Percentiles rank a stretch among this genome's conserved stretches.
Conservation (phyloP, 371 early-diverging fungal genomes). For the Syncephalastrum contaminatum region DNA sequence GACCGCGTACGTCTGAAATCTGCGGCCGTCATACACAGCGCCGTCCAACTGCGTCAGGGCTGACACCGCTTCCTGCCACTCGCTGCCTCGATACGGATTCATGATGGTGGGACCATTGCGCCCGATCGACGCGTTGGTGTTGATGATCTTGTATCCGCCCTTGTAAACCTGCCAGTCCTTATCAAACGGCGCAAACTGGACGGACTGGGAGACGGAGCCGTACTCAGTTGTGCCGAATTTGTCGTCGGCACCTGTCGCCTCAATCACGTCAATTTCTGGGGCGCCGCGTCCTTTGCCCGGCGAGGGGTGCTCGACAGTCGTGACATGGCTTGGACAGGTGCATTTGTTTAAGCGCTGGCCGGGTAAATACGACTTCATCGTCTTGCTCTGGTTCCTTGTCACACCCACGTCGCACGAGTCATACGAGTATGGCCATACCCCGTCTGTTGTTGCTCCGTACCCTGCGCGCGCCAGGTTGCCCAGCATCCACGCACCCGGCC, state of each 20-base stretch:
- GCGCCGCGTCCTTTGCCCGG: slow-evolving; percentile 57
- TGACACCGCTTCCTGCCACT: slow-evolving; percentile 43
- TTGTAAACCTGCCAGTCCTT: slow-evolving; percentile 30
- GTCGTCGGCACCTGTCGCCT: slow-evolving; percentile 35
- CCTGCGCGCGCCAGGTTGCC: slow-evolving; percentile 62
- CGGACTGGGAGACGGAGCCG: slow-evolving; percentile 40
- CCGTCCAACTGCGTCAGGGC: slow-evolving; percentile 36
- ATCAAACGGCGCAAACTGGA: slow-evolving; percentile 52
- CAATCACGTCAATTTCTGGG: slow-evolving; percentile 57
- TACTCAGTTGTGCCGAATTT: slow-evolving; percentile 11
- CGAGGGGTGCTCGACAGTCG: slow-evolving; percentile 46
- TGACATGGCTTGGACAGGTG: slow-evolving; percentile 28
- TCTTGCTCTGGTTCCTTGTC: slow-evolving; percentile 36
- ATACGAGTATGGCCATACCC: slow-evolving; percentile 59
- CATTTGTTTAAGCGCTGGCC: slow-evolving; percentile 56
- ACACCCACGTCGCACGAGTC: slow-evolving; percentile 52
- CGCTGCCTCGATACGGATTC: slow-evolving; percentile 42
- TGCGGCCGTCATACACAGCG: slow-evolving; percentile 22
- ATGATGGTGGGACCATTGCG: slow-evolving; percentile 20
- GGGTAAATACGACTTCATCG: slow-evolving; percentile 13
- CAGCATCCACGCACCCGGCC: slow-evolving; percentile 60
- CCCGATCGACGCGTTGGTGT: slow-evolving; percentile 15
- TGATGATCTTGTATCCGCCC: slow-evolving; percentile 21
- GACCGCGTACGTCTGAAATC: slow-evolving; percentile 41
- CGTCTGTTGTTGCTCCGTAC: slow-evolving; percentile 56